A percentile compares a stretch with the other conserved stretches of the same genome.
Evolutionary conservation across 78 protist species (phyloP).

Genomic region (Chrysochromulina tobinii): DNA sequence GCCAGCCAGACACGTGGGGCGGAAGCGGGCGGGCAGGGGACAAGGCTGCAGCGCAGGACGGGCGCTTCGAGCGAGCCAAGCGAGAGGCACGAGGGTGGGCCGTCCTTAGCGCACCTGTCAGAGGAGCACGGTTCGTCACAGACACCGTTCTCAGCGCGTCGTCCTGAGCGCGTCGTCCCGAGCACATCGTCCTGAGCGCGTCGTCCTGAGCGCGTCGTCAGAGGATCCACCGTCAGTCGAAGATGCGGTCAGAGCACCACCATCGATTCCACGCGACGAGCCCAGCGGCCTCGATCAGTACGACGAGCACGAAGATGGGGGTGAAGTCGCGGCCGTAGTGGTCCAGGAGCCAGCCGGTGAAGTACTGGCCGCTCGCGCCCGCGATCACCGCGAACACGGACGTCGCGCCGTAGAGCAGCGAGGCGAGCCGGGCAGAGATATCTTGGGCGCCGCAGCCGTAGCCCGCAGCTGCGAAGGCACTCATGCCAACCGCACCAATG

Average conservation of each 20-base stretch:
- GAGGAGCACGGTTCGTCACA: no score
- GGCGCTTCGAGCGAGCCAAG: no score
- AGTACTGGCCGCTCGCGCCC: slow-evolving; percentile 5
- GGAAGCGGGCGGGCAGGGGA: no score
- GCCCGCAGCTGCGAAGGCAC: background rate
- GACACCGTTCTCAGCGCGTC: no score
- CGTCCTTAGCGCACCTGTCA: no score
- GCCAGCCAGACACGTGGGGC: no score
- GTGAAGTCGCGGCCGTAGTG: background rate
- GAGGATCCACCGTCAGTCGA: background rate
- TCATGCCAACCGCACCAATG: background rate
- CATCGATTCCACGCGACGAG: background rate
- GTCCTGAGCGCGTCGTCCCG: no score
- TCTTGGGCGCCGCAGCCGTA: slow-evolving; percentile 22
- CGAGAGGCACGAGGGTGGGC: no score
- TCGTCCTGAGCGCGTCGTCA: no score
- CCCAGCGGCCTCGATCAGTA: background rate
- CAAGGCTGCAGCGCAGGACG: no score
- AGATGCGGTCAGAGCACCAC: background rate
- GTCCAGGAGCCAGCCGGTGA: background rate
- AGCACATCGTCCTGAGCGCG: no score
- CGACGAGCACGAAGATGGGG: background rate
- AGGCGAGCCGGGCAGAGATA: background rate
- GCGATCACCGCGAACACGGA: background rate
- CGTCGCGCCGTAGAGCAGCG: background rate